Percentiles rank a stretch among this genome's conserved stretches.
Evolutionary conservation across 2,329 filamentous ascomycete genomes (phyloP).

Genomic region (Zasmidium angulare): DNA sequence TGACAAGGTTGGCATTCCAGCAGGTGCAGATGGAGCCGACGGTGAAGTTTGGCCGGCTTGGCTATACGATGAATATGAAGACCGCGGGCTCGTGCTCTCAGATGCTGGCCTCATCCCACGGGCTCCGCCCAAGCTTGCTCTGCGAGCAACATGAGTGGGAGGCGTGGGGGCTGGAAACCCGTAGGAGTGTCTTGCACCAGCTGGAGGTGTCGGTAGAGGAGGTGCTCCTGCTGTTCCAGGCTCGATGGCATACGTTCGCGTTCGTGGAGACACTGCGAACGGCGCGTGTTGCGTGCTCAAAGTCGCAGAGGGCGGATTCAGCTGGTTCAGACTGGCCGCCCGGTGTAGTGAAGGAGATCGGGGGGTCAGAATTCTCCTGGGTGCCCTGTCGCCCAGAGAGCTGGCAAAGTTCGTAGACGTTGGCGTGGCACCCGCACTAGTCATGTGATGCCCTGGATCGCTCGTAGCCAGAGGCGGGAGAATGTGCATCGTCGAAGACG

Average conservation of each 20-base stretch:
- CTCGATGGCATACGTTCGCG: conserved; percentile 45
- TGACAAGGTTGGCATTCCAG: conserved; percentile 23
- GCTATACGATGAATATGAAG: conserved; percentile 50
- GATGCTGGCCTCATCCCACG: conserved; percentile 26
- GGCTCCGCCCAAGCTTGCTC: conserved; percentile 33
- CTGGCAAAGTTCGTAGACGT: conserved; percentile 12
- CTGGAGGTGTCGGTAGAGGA: conserved; percentile 48
- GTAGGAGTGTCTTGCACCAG: conserved; percentile 38
- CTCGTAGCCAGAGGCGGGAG: conserved; percentile 32
- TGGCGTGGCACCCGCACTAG: conserved; percentile 26
- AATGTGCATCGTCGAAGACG: conserved; percentile 37
- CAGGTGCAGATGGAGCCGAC: conserved; percentile 20
- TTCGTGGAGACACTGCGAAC: conserved; percentile 44
- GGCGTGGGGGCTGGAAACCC: conserved; percentile 36
- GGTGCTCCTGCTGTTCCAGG: conserved; percentile 45
- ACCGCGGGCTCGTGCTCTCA: conserved; percentile 46
- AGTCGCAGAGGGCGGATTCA: conserved; percentile 45
- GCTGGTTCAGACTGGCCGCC: conserved; percentile 50
- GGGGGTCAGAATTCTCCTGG: conserved; percentile 56
- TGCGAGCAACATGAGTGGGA: conserved; percentile 40
- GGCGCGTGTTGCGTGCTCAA: conserved; percentile 52
- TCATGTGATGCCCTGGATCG: conserved; percentile 7
- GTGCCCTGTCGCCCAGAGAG: conserved; percentile 12
- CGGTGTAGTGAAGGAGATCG: conserved; percentile 55
- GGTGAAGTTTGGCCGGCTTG: conserved; percentile 38